Conservation (phyloP, 371 early-diverging fungal genomes). For the Apophysomyces elegans region DNA sequence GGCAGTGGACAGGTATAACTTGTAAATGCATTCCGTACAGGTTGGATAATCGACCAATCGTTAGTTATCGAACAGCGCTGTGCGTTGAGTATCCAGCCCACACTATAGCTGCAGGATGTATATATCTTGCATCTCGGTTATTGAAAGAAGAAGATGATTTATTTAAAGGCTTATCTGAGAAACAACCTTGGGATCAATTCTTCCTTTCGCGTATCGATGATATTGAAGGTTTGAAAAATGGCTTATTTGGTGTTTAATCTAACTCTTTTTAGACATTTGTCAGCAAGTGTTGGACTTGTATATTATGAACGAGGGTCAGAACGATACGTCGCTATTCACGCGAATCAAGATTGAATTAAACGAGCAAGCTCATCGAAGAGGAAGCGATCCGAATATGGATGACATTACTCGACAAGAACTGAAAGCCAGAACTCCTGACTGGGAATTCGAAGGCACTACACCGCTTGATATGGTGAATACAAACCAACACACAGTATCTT, state of each 20-base stretch:
- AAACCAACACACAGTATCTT: slow-evolving; percentile 53
- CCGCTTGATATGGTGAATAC: slow-evolving; percentile 48
- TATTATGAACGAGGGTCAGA: slow-evolving; percentile 39
- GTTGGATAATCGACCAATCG: slow-evolving; percentile 8
- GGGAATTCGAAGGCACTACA: slow-evolving; percentile 33
- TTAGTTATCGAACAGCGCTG: slow-evolving; percentile 60
- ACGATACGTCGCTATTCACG: slow-evolving; percentile 49
- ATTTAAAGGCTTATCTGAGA: slow-evolving; percentile 26
- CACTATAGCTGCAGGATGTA: slow-evolving; percentile 66
- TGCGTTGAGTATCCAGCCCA: slow-evolving; percentile 69
- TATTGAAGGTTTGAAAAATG: slow-evolving; percentile 48
- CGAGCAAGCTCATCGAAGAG: slow-evolving; percentile 49
- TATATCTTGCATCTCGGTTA: slow-evolving; percentile 59
- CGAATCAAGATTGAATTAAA: slow-evolving; percentile 59
- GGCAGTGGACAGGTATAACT: slow-evolving; percentile 54
- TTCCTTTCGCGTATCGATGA: slow-evolving; percentile 59
- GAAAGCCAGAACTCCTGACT: slow-evolving; percentile 26
- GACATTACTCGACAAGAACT: slow-evolving; percentile 31
- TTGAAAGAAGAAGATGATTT: slow-evolving; percentile 34
- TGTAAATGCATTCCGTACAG: slow-evolving; percentile 14
- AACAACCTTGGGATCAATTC: slow-evolving; percentile 47
- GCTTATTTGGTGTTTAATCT: neutral
- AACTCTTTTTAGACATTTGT: slow-evolving; percentile 47
- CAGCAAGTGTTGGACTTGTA: slow-evolving; percentile 63
- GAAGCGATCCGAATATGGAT: slow-evolving; percentile 40